These are phyloP conservation scores for Centaurea solstitialis DNA, from an alignment of 129 eudicot species.

Conservation along the genomic window DNA sequence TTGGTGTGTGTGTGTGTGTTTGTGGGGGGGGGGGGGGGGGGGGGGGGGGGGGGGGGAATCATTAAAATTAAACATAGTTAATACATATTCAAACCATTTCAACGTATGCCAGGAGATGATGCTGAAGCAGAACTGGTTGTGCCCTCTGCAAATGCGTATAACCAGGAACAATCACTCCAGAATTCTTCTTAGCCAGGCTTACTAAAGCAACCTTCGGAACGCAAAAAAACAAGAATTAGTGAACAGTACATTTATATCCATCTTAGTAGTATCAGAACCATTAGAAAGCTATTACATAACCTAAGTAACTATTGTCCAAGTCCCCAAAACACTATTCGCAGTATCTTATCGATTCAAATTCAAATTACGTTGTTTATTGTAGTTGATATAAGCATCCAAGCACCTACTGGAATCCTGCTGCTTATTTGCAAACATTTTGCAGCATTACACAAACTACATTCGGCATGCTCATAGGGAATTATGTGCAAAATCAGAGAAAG, in stretches of 20 bases:
- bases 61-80: not conserved
- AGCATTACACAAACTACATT: not conserved
- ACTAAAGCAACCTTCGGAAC: constrained; percentile 63
- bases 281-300: not conserved
- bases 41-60: not conserved
- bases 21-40: not conserved
- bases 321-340: not conserved
- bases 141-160: constrained; percentile 96
- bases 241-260: not conserved
- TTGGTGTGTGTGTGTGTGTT: not conserved
- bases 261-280: not conserved
- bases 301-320: not conserved
- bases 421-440: not conserved
- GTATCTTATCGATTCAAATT: not conserved
- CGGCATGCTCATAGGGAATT: not conserved
- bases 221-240: not conserved
- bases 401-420: not conserved
- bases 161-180: constrained; percentile 92
- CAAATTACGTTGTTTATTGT: not conserved
- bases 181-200: constrained; percentile 68
- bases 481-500: not conserved
- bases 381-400: not conserved
- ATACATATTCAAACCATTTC: constrained; percentile 68
- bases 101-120: constrained; percentile 87
- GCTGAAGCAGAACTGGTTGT: constrained; percentile 91